Evolutionary conservation across 306 rosid genomes (phyloP), one percentile per base, ranked within the genome.

Genomic region (Pachyrhizus erosus): DNA sequence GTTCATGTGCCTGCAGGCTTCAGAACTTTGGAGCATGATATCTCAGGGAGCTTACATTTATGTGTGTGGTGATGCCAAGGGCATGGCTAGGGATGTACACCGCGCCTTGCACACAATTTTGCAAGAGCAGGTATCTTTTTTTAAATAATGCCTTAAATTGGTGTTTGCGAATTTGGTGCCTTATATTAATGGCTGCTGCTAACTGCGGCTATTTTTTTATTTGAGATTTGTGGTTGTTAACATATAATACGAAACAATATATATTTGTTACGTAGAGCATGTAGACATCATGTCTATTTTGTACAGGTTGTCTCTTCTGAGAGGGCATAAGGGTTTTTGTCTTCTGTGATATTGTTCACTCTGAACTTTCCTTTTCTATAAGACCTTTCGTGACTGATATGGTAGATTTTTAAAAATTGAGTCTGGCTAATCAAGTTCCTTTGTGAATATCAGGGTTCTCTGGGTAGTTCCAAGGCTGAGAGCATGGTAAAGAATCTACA

Each of bases 31-130:
- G 99, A 88, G 81, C 83, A 73, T 88, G 89, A 55, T 93, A 75
- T 96, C 99, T 71, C 75, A 92, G 82, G 99, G 97, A 67, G 98
- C 89, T 76, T 94, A 96, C 49, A 11, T 96, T 17, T 96, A 94
- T 39, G 99, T 96, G 8, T 96, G 99, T 82, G 99, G 99, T 80
- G 99, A 96, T 88, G 99, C 98, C 37, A 96, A 96, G 90, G 98
- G 99, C 84, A 96, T 96, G 99, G 99, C 99, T 70, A 91, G 72
- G 82, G 99, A 96, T 79, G 99, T 96, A 70, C 99, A 96, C 91
- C 93, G 99, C 68, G 84, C 94, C 68, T 89, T 96, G 20, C 97
- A 96, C 81, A 89, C 96, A n/a, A 92, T 96, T 62, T 85, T 77
- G 43, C 94, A 87, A 84, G 98, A 94, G 78, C 92, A 94, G 98